Percentiles rank a stretch among this genome's conserved stretches.
phyloP scores from a whole-genome alignment of 768 basidiomycete genomes.

The Ramaria sp. region DNA sequence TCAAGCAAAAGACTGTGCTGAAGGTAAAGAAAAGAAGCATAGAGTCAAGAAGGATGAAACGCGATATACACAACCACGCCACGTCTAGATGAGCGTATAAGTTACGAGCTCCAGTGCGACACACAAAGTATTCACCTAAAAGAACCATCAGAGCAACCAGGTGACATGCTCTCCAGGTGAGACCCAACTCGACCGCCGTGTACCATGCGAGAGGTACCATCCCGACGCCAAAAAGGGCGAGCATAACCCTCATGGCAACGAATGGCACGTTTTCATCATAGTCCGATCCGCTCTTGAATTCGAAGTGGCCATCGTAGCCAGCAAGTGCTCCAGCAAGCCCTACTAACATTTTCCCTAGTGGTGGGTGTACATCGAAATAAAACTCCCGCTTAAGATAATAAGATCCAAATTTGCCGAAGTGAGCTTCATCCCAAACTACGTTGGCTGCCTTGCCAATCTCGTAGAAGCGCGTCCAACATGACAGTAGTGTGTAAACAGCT shows the following conservation, averaged over 20 bases:
- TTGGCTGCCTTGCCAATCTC: slow-evolving; percentile 75
- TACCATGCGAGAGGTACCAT: slow-evolving; percentile 98
- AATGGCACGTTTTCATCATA: slow-evolving; percentile 86
- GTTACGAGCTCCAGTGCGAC: not conserved
- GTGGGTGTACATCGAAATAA: slow-evolving; percentile 99
- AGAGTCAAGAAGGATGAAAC: slow-evolving; percentile 95
- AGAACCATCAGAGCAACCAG: slow-evolving; percentile 90
- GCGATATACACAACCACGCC: slow-evolving; percentile 92
- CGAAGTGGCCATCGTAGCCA: slow-evolving; percentile 86
- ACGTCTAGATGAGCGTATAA: slow-evolving; percentile 49
- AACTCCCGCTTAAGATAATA: slow-evolving; percentile 98
- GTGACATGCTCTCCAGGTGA: slow-evolving; percentile 85
- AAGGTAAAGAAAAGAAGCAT: slow-evolving; percentile 99
- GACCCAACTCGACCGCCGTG: slow-evolving; percentile 87
- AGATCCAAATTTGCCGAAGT: slow-evolving; percentile 98
- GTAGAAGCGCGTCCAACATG: slow-evolving; percentile 93
- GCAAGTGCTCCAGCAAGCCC: slow-evolving; percentile 84
- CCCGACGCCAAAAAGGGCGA: slow-evolving; percentile 88
- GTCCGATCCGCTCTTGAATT: slow-evolving; percentile 83
- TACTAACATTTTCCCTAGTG: slow-evolving; percentile 97
- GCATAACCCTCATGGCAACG: slow-evolving; percentile 89
- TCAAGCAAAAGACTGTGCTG: slow-evolving; percentile 87
- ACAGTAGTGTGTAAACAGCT: slow-evolving; percentile 80
- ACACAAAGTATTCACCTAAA: slow-evolving; percentile 49
- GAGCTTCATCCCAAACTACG: slow-evolving; percentile 99